Evolutionary conservation across 192 early-diverging fungal genomes (phyloP).

Genomic region (Irineochytrium annulatum): DNA sequence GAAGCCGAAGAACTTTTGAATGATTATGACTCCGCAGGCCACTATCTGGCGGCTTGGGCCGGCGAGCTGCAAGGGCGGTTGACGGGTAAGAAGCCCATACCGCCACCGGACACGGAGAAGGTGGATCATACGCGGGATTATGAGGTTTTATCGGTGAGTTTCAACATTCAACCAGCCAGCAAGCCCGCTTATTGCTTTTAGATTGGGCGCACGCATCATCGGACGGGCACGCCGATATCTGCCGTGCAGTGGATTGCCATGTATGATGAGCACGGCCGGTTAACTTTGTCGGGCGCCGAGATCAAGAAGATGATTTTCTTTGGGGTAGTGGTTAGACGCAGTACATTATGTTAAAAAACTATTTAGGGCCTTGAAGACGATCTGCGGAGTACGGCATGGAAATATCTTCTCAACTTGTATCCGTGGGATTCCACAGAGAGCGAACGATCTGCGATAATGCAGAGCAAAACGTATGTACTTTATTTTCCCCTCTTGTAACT

Average conservation of each 20-base stretch:
- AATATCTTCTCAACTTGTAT: slow-evolving; percentile 80
- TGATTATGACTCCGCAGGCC: slow-evolving; percentile 43
- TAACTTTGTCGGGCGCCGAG: slow-evolving; percentile 26
- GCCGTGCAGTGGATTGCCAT: slow-evolving; percentile 38
- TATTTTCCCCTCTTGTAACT: not conserved
- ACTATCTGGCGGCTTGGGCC: slow-evolving; percentile 37
- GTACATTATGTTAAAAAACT: not conserved
- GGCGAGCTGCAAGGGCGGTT: slow-evolving; percentile 26
- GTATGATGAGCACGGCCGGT: slow-evolving; percentile 35
- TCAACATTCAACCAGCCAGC: not conserved
- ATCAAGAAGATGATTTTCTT: slow-evolving; percentile 35
- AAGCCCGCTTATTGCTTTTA: slow-evolving; percentile 10
- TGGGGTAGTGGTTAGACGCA: slow-evolving; percentile 17
- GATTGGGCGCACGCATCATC: slow-evolving; percentile 15
- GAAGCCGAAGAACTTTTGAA: slow-evolving; percentile 45
- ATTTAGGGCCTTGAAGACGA: slow-evolving; percentile 68
- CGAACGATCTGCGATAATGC: slow-evolving; percentile 59
- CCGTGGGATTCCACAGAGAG: slow-evolving; percentile 75
- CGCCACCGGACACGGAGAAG: not conserved
- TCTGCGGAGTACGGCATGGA: slow-evolving; percentile 82
- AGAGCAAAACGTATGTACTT: slow-evolving; percentile 41
- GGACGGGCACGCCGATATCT: slow-evolving; percentile 27
- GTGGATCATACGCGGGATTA: slow-evolving; percentile 38
- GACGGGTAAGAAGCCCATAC: slow-evolving; percentile 1
- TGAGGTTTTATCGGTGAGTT: slow-evolving; percentile 32